Percentiles rank a stretch among this genome's conserved stretches.
These are phyloP conservation scores for Lolium perenne DNA, from an alignment of 176 grass and related monocot genomes.

Conservation along the genomic window DNA sequence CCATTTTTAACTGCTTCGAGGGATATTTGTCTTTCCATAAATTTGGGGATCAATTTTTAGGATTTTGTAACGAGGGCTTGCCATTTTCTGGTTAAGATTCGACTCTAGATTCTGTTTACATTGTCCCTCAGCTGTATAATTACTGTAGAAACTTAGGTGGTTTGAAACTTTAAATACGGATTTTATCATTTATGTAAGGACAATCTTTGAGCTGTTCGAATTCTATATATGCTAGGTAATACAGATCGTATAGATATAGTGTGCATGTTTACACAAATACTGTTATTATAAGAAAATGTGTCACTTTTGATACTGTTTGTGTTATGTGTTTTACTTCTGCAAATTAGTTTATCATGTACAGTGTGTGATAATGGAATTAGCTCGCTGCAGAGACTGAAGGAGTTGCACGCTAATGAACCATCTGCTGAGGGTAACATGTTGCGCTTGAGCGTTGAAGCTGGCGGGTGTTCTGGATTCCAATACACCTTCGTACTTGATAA, in stretches of 20 bases:
- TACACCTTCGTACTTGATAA: conserved; percentile 54
- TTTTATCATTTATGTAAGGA: neutral
- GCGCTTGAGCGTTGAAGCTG: conserved; percentile 81
- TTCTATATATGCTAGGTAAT: neutral
- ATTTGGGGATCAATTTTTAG: neutral
- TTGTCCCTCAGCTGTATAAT: neutral
- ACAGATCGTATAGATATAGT: too few species aligned
- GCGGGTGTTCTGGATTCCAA: conserved; percentile 36
- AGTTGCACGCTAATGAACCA: conserved; percentile 65
- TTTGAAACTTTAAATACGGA: neutral
- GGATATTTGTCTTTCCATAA: neutral
- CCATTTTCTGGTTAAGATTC: neutral
- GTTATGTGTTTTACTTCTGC: neutral
- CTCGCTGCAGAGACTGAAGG: conserved; percentile 76
- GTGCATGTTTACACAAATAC: neutral
- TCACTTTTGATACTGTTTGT: neutral
- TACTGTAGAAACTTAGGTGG: neutral
- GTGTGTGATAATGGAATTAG: conserved; percentile 13
- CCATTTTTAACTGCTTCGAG: neutral
- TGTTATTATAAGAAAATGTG: neutral
- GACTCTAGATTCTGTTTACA: too few species aligned
- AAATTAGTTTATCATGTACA: neutral
- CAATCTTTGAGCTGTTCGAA: neutral
- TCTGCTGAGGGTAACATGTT: conserved; percentile 77
- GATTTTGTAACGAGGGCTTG: neutral